Evolutionary conservation across 169 alveolate genomes (phyloP).

Genomic region (Plasmodium sp.): DNA sequence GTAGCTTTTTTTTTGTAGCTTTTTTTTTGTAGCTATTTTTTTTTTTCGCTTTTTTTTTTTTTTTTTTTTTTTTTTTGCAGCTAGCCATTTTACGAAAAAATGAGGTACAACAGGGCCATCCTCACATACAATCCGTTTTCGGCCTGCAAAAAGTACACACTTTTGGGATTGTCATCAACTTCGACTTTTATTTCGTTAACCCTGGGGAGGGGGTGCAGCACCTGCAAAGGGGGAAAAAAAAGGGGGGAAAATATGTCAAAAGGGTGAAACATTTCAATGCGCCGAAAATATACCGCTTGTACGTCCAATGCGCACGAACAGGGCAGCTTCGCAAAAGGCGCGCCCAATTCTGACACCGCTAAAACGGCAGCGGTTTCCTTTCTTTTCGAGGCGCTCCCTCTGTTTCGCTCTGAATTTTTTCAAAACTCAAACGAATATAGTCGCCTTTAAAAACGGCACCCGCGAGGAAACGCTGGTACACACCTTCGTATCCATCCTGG

Average conservation of each 20-base stretch:
- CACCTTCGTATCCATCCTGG: conserved; percentile 79
- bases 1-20: neutral
- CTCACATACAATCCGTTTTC: conserved; percentile 88
- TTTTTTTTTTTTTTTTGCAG: neutral
- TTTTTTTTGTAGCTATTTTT: too few species aligned
- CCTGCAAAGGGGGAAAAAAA: conserved; percentile 35
- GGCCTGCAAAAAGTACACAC: conserved; percentile 88
- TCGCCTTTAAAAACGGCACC: neutral
- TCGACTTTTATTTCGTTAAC: conserved; percentile 84
- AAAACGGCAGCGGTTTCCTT: neutral
- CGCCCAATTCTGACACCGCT: neutral
- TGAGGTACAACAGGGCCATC: conserved; percentile 88
- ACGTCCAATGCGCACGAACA: neutral
- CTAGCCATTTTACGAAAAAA: conserved; percentile 46
- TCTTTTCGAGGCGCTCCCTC: neutral
- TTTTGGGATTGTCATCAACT: conserved; percentile 80
- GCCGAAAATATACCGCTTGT: neutral
- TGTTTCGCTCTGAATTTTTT: neutral
- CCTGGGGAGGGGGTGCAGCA: conserved; percentile 90
- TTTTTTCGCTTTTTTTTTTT: neutral
- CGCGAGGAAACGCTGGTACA: neutral
- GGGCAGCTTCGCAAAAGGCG: neutral
- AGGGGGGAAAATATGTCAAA: neutral
- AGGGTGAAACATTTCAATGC: neutral
- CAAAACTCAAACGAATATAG: neutral